These are phyloP conservation scores for Carex myosuroides DNA, from an alignment of 176 grass and related monocot genomes.

Conservation along the genomic window DNA sequence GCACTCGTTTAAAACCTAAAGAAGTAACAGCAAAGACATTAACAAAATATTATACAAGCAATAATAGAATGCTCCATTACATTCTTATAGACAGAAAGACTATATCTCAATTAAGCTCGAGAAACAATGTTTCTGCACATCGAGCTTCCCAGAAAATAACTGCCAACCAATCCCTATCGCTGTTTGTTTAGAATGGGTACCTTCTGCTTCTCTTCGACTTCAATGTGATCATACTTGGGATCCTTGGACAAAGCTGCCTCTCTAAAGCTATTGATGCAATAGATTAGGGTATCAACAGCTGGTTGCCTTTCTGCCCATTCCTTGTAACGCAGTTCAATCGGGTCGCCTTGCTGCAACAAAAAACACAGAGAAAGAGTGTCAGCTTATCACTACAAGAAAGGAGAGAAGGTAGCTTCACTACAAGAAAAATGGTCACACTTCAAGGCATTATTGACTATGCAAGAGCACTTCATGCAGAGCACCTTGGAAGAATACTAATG, in stretches of 20 bases:
- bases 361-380: neutral
- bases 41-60: neutral
- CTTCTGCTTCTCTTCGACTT: slow-evolving; percentile 85
- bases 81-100: neutral
- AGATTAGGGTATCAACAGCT: slow-evolving; percentile 44
- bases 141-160: neutral
- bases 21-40: neutral
- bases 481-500: neutral
- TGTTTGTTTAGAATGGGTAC: slow-evolving; percentile 15
- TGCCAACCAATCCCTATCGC: neutral
- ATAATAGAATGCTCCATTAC: neutral
- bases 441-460: neutral
- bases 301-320: slow-evolving; percentile 75
- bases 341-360: slow-evolving; percentile 48
- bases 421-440: neutral
- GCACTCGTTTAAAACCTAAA: slow-evolving; percentile 69
- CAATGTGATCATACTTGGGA: slow-evolving; percentile 82
- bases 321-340: slow-evolving; percentile 56
- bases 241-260: slow-evolving; percentile 73
- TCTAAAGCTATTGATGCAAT: slow-evolving; percentile 85
- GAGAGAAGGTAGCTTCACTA: neutral
- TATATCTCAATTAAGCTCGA: neutral
- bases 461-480: neutral
- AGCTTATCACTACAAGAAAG: neutral
- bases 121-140: neutral